Base-by-base conservation (phyloP, 441 rosid genomes). In the Cnidoscolus chayamansa region DNA sequence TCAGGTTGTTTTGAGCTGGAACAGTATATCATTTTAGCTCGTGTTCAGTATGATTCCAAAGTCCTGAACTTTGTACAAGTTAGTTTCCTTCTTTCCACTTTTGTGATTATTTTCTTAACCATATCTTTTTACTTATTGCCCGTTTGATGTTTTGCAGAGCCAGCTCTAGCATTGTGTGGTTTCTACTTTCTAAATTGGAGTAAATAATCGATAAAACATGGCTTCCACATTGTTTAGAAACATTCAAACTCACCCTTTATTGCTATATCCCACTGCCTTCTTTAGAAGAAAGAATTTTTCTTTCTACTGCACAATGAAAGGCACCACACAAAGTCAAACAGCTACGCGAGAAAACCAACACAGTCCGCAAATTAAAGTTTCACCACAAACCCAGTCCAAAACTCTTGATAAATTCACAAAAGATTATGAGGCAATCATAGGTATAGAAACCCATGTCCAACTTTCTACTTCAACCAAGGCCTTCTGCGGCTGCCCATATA, bases 371-470 rank as follows among this genome's bases (percentile, higher is more conserved):
- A 54, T 82, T 70, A 91, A 83, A 78, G 79, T 77, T 49, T 81
- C 91, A 1, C 86, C 84, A 0, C 84, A 81, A 60, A 72, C 68
- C 70, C 82, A 77, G 70, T 77, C 79, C 68, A 82, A 85, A 81
- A 72, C 79, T 19, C 78, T 86, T 19, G 87, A 89, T 54, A 81
- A 81, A 76, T 74, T 86, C 54, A 53, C 80, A 3, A 86, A 75
- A 79, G 88, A 88, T 56, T 94, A 86, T 66, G 97, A 92, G 79
- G 91, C 96, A 58, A 74, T 94, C 50, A 92, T 94, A 64, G 98
- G 97, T 31, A 88, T 94, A 76, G 97, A 94, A 86, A 94, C 98
- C 57, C 97, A 94, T 64, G 95, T 92, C 6, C 98, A 92, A 80
- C 94, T 94, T 55, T 86, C 89, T 13, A 92, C 98, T 45, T 79